phyloP scores from a whole-genome alignment of 805 yeast genomes.

The Saccharomycopsis synnaedendra region DNA sequence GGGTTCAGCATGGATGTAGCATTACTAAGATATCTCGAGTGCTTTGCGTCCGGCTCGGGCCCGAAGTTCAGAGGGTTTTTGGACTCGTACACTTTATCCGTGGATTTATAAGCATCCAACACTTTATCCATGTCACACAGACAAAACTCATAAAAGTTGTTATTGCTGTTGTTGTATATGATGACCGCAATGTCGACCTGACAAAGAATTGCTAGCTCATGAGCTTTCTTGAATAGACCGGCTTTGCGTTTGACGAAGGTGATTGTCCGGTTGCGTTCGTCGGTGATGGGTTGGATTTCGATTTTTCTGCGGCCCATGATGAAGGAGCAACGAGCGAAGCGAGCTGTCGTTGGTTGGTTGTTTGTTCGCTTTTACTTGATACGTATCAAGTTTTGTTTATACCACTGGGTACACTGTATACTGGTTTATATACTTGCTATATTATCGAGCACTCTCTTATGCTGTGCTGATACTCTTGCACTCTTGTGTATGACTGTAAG shows the following conservation, averaged over 20 bases:
- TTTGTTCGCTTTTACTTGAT: too few relatives aligned
- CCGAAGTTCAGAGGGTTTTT: conserved; percentile 63
- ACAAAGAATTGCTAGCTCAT: conserved; percentile 69
- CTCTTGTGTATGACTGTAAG: too few relatives aligned
- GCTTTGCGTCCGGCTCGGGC: conserved; percentile 2
- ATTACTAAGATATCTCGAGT: conserved; percentile 8
- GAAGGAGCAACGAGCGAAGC: neutral
- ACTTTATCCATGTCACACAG: conserved; percentile 53
- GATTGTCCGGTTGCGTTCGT: conserved; percentile 76
- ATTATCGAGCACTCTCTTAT: too few relatives aligned
- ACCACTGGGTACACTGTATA: too few relatives aligned
- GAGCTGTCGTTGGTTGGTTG: too few relatives aligned
- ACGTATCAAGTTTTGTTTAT: too few relatives aligned
- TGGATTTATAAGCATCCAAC: conserved; percentile 27
- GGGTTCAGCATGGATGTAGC: conserved; percentile 13
- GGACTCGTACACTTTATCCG: conserved; percentile 35
- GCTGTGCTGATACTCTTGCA: too few relatives aligned
- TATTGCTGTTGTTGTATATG: conserved; percentile 69
- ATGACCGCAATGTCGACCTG: conserved; percentile 89
- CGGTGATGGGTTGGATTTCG: conserved; percentile 80
- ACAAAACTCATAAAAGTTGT: conserved; percentile 72
- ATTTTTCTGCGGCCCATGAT: conserved; percentile 95
- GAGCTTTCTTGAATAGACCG: conserved; percentile 68
- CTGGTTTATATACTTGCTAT: too few relatives aligned
- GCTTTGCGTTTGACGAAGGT: conserved; percentile 93